A percentile compares a stretch with the other conserved stretches of the same genome.
Evolutionary conservation across 805 yeast genomes (phyloP).

Genomic region (Jamesozyma hellenica): DNA sequence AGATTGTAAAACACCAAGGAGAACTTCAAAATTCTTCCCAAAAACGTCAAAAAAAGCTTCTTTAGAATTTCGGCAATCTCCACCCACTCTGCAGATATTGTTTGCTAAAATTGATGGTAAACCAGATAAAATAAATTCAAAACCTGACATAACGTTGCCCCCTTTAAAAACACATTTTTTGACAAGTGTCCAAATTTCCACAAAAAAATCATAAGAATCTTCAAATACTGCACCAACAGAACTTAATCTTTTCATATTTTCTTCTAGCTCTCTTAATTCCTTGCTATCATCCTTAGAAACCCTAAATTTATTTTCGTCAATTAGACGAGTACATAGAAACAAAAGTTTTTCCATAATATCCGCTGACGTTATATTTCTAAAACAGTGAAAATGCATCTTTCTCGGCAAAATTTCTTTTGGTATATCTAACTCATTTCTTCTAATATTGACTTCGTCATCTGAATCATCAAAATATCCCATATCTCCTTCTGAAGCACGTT

Average conservation of each 20-base stretch:
- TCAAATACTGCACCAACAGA: slow-evolving; percentile 13
- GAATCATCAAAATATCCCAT: slow-evolving; percentile 13
- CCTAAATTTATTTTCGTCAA: slow-evolving; percentile 6
- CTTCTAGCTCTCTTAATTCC: slow-evolving; percentile 7
- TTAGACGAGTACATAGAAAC: slow-evolving; percentile 5
- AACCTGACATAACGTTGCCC: slow-evolving; percentile 45
- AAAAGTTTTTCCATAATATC: slow-evolving; percentile 5
- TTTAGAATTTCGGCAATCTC: slow-evolving; percentile 9
- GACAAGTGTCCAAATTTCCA: slow-evolving; percentile 32
- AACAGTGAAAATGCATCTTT: slow-evolving; percentile 15
- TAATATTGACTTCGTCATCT: slow-evolving; percentile 23
- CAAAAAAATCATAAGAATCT: slow-evolving; percentile 26
- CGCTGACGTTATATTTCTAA: slow-evolving; percentile 5
- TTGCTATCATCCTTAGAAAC: slow-evolving; percentile 17
- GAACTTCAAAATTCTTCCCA: slow-evolving; percentile 29
- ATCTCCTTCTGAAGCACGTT: no score
- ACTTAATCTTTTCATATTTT: slow-evolving; percentile 8
- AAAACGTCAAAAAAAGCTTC: slow-evolving; percentile 36
- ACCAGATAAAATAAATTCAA: slow-evolving; percentile 65
- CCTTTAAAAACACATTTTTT: slow-evolving; percentile 28
- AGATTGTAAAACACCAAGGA: slow-evolving; percentile 58
- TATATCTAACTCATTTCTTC: slow-evolving; percentile 25
- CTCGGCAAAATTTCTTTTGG: slow-evolving; percentile 25
- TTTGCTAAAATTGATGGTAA: slow-evolving; percentile 33
- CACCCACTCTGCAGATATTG: background rate